These are phyloP conservation scores for Xylariaceae sp. DNA, from an alignment of 2,329 filamentous ascomycete genomes.

Conservation along the genomic window DNA sequence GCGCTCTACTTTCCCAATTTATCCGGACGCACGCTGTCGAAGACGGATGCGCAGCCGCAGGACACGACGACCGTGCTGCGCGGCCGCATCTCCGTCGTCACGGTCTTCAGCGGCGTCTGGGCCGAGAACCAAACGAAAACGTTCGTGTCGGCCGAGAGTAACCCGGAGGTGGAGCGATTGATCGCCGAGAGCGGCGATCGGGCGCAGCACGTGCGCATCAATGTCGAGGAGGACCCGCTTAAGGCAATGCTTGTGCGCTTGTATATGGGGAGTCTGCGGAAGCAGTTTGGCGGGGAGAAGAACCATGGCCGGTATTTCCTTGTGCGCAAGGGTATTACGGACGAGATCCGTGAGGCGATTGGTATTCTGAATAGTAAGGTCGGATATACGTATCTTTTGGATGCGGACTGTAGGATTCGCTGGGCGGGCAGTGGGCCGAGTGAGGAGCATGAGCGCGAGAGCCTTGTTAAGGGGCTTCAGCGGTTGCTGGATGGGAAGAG, in stretches of 20 bases:
- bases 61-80: constrained; percentile 73
- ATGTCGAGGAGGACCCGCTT: constrained; percentile 76
- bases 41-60: constrained; percentile 43
- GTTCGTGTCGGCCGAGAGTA: constrained; percentile 61
- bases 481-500: constrained; percentile 51
- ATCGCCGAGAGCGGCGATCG: constrained; percentile 48
- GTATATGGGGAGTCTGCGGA: constrained; percentile 51
- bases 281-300: constrained; percentile 42
- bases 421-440: constrained; percentile 83
- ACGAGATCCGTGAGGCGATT: constrained; percentile 58
- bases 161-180: constrained; percentile 63
- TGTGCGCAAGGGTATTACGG: constrained; percentile 52
- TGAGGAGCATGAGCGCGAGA: constrained; percentile 59
- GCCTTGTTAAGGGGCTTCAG: constrained; percentile 59
- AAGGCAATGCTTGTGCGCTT: constrained; percentile 55
- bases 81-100: constrained; percentile 72
- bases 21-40: constrained; percentile 68
- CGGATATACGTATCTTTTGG: constrained; percentile 88
- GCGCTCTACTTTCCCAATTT: constrained; percentile 94
- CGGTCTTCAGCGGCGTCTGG: constrained; percentile 79
- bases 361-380: constrained; percentile 83
- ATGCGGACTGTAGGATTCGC: constrained; percentile 79
- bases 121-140: constrained; percentile 72
- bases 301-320: constrained; percentile 60
- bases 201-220: constrained; percentile 78